Base-by-base conservation (phyloP, 2,329 filamentous ascomycete species). In the Botrytis hyacinthi region DNA sequence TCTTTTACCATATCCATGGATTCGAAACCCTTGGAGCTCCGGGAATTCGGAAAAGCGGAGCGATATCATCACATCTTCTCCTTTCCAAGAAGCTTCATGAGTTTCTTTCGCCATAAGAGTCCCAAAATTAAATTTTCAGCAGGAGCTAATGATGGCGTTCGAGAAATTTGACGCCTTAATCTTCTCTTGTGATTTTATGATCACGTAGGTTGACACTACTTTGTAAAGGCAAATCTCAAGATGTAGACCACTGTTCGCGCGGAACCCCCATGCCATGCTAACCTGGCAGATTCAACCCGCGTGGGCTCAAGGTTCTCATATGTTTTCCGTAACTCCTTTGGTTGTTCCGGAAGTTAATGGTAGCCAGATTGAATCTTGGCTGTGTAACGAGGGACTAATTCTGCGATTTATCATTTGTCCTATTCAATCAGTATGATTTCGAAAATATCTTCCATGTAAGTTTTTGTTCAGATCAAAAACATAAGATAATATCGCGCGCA, bases 381-480 rank as follows among this genome's bases (percentile, higher is more conserved):
- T 57, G 51, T 57, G 51, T 57, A 29, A 57, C n/a, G 0, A 29
- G n/a, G n/a, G 14, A 54, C 51, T 57, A 9, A 18, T 18, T 7
- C 2, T 29, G 0, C n/a, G n/a, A 29, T 8, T 3, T 0, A 57
- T 29, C 2, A 16, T 8, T 32, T 57, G 3, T 57, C 16, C 0
- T 18, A 18, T 18, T 9, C n/a, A 18, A 57, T 57, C 0, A 18
- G 51, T 32, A 29, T 57, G 7, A 29, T 57, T 29, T 32, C 1
- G 14, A 18, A 18, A 29, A 18, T 4, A 8, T 29, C 14, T 57
- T 32, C 14, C 16, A 9, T 57, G 7, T 18, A 32, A 18, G n/a
- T n/a, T n/a, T 29, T 57, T 18, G 1, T 29, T 29, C 51, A 18
- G 16, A 32, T 57, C 7, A 3, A 57, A 9, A 14, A 44, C 18